phyloP scores from a whole-genome alignment of 352 stramenopile species.

The Pythium diclinum region DNA sequence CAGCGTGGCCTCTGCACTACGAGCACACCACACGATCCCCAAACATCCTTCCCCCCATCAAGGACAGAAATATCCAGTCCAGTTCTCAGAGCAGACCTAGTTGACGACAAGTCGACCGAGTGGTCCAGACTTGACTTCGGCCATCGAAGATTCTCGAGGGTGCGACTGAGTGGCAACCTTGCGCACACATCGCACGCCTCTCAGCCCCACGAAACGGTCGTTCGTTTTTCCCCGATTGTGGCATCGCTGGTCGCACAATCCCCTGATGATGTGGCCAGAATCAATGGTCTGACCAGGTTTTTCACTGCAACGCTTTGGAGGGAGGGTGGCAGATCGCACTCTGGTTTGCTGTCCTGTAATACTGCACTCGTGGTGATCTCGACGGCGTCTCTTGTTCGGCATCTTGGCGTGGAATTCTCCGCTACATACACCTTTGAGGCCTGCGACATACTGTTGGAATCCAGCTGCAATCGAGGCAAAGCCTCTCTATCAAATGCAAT shows the following conservation, averaged over 20 bases:
- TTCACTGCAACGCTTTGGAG: not conserved
- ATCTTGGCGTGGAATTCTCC: not conserved
- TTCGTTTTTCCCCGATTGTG: not conserved
- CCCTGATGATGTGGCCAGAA: not conserved
- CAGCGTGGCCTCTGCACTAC: not conserved
- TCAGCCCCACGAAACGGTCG: not conserved
- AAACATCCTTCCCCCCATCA: not conserved
- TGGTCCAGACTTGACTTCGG: not conserved
- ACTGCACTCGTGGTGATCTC: not conserved
- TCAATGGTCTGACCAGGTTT: not conserved
- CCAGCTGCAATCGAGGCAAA: slow-evolving; percentile 1
- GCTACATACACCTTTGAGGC: not conserved
- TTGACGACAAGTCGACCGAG: slow-evolving; percentile 1
- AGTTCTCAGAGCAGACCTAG: not conserved
- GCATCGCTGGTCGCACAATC: not conserved
- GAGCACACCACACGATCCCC: not conserved
- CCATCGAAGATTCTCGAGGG: not conserved
- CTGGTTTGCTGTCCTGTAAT: not conserved
- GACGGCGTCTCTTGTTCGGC: not conserved
- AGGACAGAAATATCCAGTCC: not conserved
- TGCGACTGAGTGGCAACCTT: not conserved
- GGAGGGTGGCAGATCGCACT: not conserved
- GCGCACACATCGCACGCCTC: not conserved
- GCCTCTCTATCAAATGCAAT: not conserved
- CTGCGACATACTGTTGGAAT: not conserved